Evolutionary conservation across 2,329 filamentous ascomycete genomes (phyloP), one percentile per base, ranked within the genome.

Genomic region (Lasiodiplodia sp.): DNA sequence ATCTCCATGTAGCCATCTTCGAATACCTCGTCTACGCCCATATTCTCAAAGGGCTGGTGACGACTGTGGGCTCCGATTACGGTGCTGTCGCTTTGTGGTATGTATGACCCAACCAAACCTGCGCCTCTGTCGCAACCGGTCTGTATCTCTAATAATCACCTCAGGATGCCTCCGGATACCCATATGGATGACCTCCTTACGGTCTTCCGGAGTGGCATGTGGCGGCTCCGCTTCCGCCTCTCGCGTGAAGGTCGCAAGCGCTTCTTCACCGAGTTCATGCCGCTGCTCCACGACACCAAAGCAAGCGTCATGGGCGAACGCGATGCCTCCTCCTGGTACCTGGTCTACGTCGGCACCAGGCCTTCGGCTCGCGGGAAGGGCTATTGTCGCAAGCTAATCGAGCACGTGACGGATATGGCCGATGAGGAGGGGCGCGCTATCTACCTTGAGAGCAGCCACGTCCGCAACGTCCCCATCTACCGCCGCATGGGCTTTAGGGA

Each of bases 321-420:
- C 63, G 90, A 93, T 76, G 78, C 84, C 72, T 84, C 91, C 70
- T 89, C 87, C 76, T 96, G 92, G 86, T 96, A 96, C 78, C 88
- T 96, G 67, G 91, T 94, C 58, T 96, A 95, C 79, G 84, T 96
- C 70, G 93, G 92, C 71, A 94, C 91, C 63, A 91, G 90, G 78
- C 88, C 91, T 40, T 85, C 84, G 70, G 88, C 90, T 4, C 87
- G 91, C 70, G 88, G 92, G 58, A 90, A 90, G 73, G 92, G 93
- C 12, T 92, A 92, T 78, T 91, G 89, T 18, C 85, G 85, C 72
- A 90, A 88, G 80, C 84, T 94, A 71, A 88, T 96, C 71, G 85
- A 89, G 77, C 84, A 92, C 76, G 90, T 93, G 80, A 89, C 90
- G 65, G 74, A 72, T 57, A 70, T 77, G 86, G 92, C 92, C 55